These are phyloP conservation scores for Xerocomus spinulosus DNA, from an alignment of 768 basidiomycete species.

Conservation along the genomic window DNA sequence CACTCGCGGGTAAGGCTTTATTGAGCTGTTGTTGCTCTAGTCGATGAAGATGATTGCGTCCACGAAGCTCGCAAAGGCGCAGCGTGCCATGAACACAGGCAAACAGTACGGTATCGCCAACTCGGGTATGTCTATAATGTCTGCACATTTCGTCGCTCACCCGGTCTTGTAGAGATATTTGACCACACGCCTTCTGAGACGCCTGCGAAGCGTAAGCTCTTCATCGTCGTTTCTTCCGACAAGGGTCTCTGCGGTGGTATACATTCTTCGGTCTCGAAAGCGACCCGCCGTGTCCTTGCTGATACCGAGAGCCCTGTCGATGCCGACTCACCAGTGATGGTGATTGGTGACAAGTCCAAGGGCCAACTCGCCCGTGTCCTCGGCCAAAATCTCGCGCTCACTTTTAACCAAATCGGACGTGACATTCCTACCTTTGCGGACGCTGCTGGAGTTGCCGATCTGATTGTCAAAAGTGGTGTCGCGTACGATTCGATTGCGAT, in stretches of 20 bases:
- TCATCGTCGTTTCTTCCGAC: constrained; percentile 94
- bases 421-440: constrained; percentile 97
- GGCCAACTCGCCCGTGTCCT: constrained; percentile 73
- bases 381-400: constrained; percentile 64
- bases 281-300: constrained; percentile 67
- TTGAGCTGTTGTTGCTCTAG: constrained; percentile 35
- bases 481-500: constrained; percentile 82
- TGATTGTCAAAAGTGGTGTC: constrained; percentile 80
- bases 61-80: constrained; percentile 92
- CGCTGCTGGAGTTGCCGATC: constrained; percentile 89
- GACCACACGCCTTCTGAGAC: constrained; percentile 67
- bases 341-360: constrained; percentile 98
- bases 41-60: constrained; percentile 99
- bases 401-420: constrained; percentile 97
- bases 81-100: constrained; percentile 86
- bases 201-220: constrained; percentile 73
- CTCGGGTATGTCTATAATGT: constrained; percentile 66
- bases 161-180: constrained; percentile 96
- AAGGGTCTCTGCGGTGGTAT: constrained; percentile 99
- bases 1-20: background rate
- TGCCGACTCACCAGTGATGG: constrained; percentile 65
- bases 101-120: constrained; percentile 93
- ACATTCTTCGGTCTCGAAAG: constrained; percentile 93
- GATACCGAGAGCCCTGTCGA: constrained; percentile 49
- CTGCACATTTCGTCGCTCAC: too few relatives aligned